Percentiles rank a stretch among this genome's conserved stretches.
These are phyloP conservation scores for Pseudocercospora cruenta DNA, from an alignment of 2,329 filamentous ascomycete species.

Conservation along the genomic window DNA sequence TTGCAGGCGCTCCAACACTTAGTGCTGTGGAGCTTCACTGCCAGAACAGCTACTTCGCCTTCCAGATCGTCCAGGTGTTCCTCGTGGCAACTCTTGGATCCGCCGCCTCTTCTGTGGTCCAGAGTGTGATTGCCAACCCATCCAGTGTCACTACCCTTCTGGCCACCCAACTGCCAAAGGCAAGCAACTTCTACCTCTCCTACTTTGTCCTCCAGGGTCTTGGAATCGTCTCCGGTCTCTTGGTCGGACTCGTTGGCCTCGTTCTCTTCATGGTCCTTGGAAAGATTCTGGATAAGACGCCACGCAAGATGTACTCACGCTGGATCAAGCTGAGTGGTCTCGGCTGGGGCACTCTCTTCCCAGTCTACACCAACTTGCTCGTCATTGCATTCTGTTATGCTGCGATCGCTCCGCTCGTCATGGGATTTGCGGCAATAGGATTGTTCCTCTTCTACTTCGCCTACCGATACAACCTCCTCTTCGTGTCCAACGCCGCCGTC, in stretches of 20 bases:
- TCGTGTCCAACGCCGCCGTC: constrained; percentile 77
- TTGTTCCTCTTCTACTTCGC: constrained; percentile 82
- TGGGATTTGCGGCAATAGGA: constrained; percentile 79
- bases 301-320: constrained; percentile 76
- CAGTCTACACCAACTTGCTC: constrained; percentile 77
- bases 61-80: constrained; percentile 91
- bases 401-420: constrained; percentile 80
- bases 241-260: constrained; percentile 76
- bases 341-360: constrained; percentile 82
- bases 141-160: constrained; percentile 34
- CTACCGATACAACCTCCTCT: constrained; percentile 89
- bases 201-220: constrained; percentile 95
- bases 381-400: constrained; percentile 79
- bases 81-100: constrained; percentile 82
- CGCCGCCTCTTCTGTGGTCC: constrained; percentile 71
- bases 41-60: constrained; percentile 88
- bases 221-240: constrained; percentile 71
- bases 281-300: constrained; percentile 74
- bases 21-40: constrained; percentile 84
- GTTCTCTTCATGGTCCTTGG: constrained; percentile 74
- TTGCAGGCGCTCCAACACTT: constrained; percentile 77
- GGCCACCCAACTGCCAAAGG: constrained; percentile 64
- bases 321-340: constrained; percentile 75
- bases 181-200: constrained; percentile 92
- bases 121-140: constrained; percentile 67